Evolutionary conservation across 129 eudicot genomes (phyloP), one percentile per base, ranked within the genome.

Genomic region (Artemisia tridentata): DNA sequence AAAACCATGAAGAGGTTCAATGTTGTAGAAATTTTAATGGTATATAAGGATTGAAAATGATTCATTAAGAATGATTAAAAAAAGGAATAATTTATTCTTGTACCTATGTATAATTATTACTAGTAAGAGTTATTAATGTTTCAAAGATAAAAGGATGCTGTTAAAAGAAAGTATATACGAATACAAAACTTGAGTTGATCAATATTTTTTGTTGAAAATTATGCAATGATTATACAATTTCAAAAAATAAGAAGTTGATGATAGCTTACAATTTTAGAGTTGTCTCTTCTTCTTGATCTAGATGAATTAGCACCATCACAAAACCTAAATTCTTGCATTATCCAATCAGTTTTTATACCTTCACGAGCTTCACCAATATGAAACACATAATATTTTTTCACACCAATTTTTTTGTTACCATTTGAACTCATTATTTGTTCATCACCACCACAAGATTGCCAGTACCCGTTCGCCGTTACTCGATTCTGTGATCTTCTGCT

Each of bases 261-360:
- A 27, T 25, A 38, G 29, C 89, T 80, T 86, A 88, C 96, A 10
- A 23, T 58, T 68, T 86, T 86, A 48, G 87, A 73, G 56, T 67
- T 63, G 84, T 86, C 83, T 79, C 85, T 82, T 50, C 81, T 78
- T 15, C 86, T 78, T 76, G 90, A 72, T 64, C 86, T 76, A 43
- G 82, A 85, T 6, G 76, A 67, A 47, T 86, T 76, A 53, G 87
- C 76, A 57, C 81, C 76, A 79, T 88, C 91, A 5, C 86, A 81
- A 20, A 88, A 84, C 55, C 96, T 71, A 51, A 71, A 92, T 78
- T 92, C 98, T 53, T 92, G 87, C 98, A 92, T 81, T 10, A 84
- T 72, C 98, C 98, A 92, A 69, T 81, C 86, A 45, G 98, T 92
- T 77, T 83, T 77, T 5, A 71, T 76, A 53, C 98, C 96, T 72